Conservation (phyloP, 2,329 filamentous ascomycete genomes). For the Byssochlamys sp. region DNA sequence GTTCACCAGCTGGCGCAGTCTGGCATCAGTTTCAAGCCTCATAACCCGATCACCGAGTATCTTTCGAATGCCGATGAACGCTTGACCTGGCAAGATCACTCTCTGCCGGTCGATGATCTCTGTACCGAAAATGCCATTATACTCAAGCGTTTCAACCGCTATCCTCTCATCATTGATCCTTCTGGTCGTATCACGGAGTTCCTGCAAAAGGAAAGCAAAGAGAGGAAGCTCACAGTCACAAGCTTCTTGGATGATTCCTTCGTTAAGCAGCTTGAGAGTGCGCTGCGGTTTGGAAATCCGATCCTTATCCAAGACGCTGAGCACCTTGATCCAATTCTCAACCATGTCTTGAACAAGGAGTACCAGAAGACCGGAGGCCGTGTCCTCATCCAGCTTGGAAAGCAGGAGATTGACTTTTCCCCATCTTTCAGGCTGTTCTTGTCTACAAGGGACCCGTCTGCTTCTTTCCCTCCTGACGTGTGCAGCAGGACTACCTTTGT, state of each 20-base stretch:
- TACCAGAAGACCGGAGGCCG: conserved; percentile 97
- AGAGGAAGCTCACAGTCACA: conserved; percentile 85
- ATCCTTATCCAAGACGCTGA: conserved; percentile 98
- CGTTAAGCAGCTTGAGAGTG: conserved; percentile 94
- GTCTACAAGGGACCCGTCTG: conserved; percentile 90
- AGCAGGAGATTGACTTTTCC: conserved; percentile 98
- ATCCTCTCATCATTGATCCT: conserved; percentile 95
- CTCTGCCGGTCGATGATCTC: conserved; percentile 85
- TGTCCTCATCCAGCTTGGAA: conserved; percentile 94
- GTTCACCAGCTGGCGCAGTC: conserved; percentile 83
- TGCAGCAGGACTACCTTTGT: conserved; percentile 98
- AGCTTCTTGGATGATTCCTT: conserved; percentile 98
- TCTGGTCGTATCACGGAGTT: conserved; percentile 92
- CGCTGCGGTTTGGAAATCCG: conserved; percentile 91
- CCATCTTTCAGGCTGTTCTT: conserved; percentile 91
- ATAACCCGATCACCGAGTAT: conserved; percentile 92
- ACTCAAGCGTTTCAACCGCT: conserved; percentile 93
- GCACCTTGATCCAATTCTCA: conserved; percentile 90
- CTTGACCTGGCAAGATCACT: conserved; percentile 87
- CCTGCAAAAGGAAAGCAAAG: conserved; percentile 85
- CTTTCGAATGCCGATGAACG: conserved; percentile 92
- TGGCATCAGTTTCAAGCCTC: conserved; percentile 84
- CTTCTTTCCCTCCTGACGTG: conserved; percentile 88
- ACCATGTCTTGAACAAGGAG: conserved; percentile 97
- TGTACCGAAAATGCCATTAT: conserved; percentile 98